These are phyloP conservation scores for Colletotrichum liriopes DNA, from an alignment of 2,329 filamentous ascomycete genomes.

Conservation along the genomic window DNA sequence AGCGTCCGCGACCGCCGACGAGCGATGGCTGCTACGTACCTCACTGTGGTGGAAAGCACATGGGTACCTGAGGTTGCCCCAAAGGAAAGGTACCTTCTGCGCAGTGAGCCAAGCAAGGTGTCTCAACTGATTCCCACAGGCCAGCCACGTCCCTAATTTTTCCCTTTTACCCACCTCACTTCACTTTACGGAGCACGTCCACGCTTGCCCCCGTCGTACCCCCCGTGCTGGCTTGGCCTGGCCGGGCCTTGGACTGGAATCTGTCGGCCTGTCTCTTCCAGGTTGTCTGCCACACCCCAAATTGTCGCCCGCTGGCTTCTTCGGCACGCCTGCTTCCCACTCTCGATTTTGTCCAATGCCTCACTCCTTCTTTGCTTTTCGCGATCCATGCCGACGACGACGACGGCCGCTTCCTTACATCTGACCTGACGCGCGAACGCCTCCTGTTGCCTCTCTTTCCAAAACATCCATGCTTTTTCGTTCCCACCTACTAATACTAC, in stretches of 20 bases:
- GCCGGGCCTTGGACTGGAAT: slow-evolving; percentile 43
- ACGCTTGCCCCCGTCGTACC: slow-evolving; percentile 30
- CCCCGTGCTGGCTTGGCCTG: slow-evolving; percentile 38
- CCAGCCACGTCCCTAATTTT: slow-evolving; percentile 24
- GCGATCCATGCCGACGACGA: slow-evolving; percentile 31
- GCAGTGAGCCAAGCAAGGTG: not conserved
- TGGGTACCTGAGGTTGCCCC: not conserved
- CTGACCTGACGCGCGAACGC: slow-evolving; percentile 18
- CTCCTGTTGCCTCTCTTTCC: slow-evolving; percentile 25
- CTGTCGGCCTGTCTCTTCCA: slow-evolving; percentile 46
- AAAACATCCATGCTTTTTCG: slow-evolving; percentile 38
- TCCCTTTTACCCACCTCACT: slow-evolving; percentile 15
- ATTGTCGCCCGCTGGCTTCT: slow-evolving; percentile 32
- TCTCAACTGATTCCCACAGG: slow-evolving; percentile 16
- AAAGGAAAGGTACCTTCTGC: not conserved
- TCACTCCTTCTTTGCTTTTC: slow-evolving; percentile 39
- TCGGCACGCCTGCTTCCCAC: slow-evolving; percentile 25
- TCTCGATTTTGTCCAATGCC: slow-evolving; percentile 37
- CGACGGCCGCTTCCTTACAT: slow-evolving; percentile 23
- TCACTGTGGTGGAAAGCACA: no score
- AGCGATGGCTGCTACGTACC: not conserved
- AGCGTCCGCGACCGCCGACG: not conserved
- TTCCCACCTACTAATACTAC: slow-evolving; percentile 34
- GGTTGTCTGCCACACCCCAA: slow-evolving; percentile 45
- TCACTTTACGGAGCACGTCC: slow-evolving; percentile 24